These are phyloP conservation scores for Trichoderma gracile DNA, from an alignment of 2,329 filamentous ascomycete genomes.

Conservation along the genomic window DNA sequence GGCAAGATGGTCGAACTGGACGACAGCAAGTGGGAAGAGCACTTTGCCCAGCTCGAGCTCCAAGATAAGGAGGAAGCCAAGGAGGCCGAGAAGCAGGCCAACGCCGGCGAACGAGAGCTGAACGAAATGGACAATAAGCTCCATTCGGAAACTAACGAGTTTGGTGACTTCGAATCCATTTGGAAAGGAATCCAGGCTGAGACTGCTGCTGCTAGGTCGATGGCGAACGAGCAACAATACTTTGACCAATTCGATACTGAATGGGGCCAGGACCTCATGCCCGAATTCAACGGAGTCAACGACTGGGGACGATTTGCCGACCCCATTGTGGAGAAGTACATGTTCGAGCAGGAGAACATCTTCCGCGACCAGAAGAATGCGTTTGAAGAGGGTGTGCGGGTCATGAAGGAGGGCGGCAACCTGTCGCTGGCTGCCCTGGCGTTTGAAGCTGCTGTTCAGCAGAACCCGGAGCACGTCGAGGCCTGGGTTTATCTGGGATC, in stretches of 20 bases:
- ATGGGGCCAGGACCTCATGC: constrained; percentile 64
- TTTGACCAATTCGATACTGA: constrained; percentile 72
- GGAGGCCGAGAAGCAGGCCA: constrained; percentile 60
- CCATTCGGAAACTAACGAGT: constrained; percentile 71
- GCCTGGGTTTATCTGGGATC: constrained; percentile 92
- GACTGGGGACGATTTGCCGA: constrained; percentile 69
- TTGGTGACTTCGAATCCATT: constrained; percentile 86
- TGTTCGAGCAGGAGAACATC: constrained; percentile 93
- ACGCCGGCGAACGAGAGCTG: constrained; percentile 80
- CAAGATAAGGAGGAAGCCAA: constrained; percentile 52
- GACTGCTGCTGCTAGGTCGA: constrained; percentile 66
- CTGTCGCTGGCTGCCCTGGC: constrained; percentile 89
- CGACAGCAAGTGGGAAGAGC: constrained; percentile 92
- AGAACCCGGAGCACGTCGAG: constrained; percentile 81
- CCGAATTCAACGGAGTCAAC: constrained; percentile 61
- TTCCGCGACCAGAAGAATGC: constrained; percentile 80
- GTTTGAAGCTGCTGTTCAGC: constrained; percentile 93
- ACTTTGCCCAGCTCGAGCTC: constrained; percentile 86
- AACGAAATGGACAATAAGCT: constrained; percentile 75
- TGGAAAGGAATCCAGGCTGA: constrained; percentile 82
- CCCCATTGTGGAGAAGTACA: constrained; percentile 81
- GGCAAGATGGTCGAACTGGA: constrained; percentile 93
- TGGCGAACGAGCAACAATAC: constrained; percentile 66
- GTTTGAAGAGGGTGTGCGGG: constrained; percentile 89
- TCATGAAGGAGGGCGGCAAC: constrained; percentile 92